phyloP scores from a whole-genome alignment of 371 early-diverging fungal genomes.

The Rhizopus sp. region DNA sequence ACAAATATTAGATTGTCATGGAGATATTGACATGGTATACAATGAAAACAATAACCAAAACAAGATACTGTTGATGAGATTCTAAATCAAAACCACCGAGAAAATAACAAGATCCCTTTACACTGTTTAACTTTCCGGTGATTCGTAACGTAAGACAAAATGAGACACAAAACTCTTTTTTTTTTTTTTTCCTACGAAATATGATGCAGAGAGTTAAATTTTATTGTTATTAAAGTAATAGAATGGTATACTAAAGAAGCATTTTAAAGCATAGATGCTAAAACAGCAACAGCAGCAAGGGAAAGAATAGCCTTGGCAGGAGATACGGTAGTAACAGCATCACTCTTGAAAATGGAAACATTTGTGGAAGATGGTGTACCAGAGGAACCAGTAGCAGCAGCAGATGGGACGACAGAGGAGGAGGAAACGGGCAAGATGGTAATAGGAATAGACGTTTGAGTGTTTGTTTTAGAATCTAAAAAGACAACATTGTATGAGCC shows the following conservation, averaged over 20 bases:
- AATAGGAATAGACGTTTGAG: slow-evolving; percentile 39
- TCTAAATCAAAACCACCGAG: too few relatives aligned
- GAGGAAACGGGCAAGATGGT: slow-evolving; percentile 41
- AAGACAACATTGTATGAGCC: slow-evolving; percentile 51
- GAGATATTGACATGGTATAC: too few relatives aligned
- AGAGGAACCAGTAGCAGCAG: slow-evolving; percentile 10
- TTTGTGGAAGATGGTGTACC: slow-evolving; percentile 15
- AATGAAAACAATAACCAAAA: too few relatives aligned
- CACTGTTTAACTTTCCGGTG: too few relatives aligned
- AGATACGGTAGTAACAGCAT: slow-evolving; percentile 17
- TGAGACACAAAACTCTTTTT: neutral
- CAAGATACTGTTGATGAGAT: too few relatives aligned
- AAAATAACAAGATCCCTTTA: too few relatives aligned
- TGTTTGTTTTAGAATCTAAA: slow-evolving; percentile 33
- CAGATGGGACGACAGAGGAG: slow-evolving; percentile 18
- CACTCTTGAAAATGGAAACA: slow-evolving; percentile 17
- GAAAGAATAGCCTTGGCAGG: slow-evolving; percentile 23
- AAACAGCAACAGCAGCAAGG: slow-evolving; percentile 22
- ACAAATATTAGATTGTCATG: too few relatives aligned
- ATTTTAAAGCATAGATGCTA: slow-evolving; percentile 21
- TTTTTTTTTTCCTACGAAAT: neutral
- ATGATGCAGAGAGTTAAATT: neutral
- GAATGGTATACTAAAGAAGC: slow-evolving; percentile 1
- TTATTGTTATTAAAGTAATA: too few relatives aligned
- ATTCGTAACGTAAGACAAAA: neutral